Conservation (phyloP, 768 basidiomycete genomes). For the Trametes punicea region DNA sequence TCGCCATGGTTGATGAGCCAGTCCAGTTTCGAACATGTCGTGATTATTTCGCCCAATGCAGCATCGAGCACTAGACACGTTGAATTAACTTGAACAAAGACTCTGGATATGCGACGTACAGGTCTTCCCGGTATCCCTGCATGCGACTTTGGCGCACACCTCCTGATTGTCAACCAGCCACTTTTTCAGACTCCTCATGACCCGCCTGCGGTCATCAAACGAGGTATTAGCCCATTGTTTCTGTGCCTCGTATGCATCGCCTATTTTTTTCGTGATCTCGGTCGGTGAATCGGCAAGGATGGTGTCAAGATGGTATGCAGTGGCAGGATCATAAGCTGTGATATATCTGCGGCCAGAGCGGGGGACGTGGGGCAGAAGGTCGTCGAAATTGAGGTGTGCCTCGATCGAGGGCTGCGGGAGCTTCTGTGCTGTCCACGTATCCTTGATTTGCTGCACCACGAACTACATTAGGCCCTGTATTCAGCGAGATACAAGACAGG, state of each 20-base stretch:
- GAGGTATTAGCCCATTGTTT: conserved; percentile 68
- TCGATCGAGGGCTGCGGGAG: conserved; percentile 59
- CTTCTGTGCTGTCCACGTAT: conserved; percentile 50
- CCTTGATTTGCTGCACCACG: conserved; percentile 30
- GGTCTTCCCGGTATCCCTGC: conserved; percentile 95
- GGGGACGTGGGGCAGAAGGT: conserved; percentile 48
- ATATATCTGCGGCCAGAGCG: conserved; percentile 61
- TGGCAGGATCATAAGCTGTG: conserved; percentile 91
- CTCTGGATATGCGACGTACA: conserved; percentile 43
- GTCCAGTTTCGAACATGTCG: conserved; percentile 92
- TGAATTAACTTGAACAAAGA: neutral
- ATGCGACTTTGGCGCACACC: conserved; percentile 79
- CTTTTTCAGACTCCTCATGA: conserved; percentile 82
- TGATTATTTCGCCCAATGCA: conserved; percentile 89
- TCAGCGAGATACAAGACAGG: conserved; percentile 2
- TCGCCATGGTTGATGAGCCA: conserved; percentile 90
- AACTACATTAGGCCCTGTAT: neutral
- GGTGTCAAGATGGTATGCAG: conserved; percentile 76
- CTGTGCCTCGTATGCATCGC: conserved; percentile 62
- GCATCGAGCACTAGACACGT: conserved; percentile 78
- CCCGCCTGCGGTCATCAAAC: conserved; percentile 76
- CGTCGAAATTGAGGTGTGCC: conserved; percentile 57
- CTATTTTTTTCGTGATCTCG: conserved; percentile 75
- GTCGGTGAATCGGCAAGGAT: conserved; percentile 67
- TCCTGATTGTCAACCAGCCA: conserved; percentile 95